These are phyloP conservation scores for Claviceps paspali DNA, from an alignment of 2,329 filamentous ascomycete genomes.

Conservation along the genomic window DNA sequence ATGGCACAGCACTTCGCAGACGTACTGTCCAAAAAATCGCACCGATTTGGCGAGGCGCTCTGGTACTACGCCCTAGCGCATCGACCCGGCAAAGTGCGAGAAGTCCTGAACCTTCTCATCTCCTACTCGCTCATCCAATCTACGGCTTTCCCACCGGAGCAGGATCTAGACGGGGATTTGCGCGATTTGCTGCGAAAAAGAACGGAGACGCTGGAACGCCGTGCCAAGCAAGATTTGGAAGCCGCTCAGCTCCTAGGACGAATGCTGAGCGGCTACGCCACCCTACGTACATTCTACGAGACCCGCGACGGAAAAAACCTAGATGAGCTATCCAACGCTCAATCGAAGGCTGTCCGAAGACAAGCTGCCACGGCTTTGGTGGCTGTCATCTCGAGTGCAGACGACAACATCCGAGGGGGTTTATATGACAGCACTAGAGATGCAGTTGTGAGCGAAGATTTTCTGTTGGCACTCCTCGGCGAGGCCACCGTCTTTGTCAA, in stretches of 20 bases:
- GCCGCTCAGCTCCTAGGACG: slow-evolving; percentile 73
- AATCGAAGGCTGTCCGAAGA: slow-evolving; percentile 45
- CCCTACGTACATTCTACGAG: slow-evolving; percentile 77
- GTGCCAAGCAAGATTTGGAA: slow-evolving; percentile 61
- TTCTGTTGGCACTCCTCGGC: slow-evolving; percentile 66
- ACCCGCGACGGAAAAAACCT: slow-evolving; percentile 46
- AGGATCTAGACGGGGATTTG: slow-evolving; percentile 60
- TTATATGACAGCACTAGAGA: slow-evolving; percentile 70
- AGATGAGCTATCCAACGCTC: slow-evolving; percentile 16
- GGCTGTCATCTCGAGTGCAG: slow-evolving; percentile 72
- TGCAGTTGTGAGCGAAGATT: slow-evolving; percentile 77
- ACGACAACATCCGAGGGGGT: slow-evolving; percentile 82
- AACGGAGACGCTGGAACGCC: slow-evolving; percentile 52
- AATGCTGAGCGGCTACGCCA: slow-evolving; percentile 83
- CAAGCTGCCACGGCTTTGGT: slow-evolving; percentile 59
- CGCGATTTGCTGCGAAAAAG: slow-evolving; percentile 55
- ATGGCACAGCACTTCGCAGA: slow-evolving; percentile 54
- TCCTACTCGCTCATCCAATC: slow-evolving; percentile 80
- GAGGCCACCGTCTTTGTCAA: slow-evolving; percentile 69
- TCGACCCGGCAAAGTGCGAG: slow-evolving; percentile 60
- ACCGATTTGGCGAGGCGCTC: slow-evolving; percentile 71
- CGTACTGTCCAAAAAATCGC: slow-evolving; percentile 52
- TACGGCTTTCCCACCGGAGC: slow-evolving; percentile 55
- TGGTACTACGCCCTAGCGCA: slow-evolving; percentile 87
- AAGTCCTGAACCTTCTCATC: slow-evolving; percentile 74